phyloP scores from a whole-genome alignment of 2,329 filamentous ascomycete genomes.

The Podosphaera leucotricha region DNA sequence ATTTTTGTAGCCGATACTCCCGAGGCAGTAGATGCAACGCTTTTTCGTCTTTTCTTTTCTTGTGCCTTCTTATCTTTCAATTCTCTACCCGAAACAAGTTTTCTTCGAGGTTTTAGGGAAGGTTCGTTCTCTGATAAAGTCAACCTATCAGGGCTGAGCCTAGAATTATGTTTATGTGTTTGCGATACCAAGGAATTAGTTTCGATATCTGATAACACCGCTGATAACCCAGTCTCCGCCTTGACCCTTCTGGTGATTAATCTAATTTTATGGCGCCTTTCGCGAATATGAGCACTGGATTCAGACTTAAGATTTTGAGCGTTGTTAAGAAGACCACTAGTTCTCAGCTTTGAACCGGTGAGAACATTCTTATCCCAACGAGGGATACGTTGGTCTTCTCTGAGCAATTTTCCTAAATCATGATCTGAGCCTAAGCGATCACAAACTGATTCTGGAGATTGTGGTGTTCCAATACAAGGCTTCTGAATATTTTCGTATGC shows the following conservation, averaged over 20 bases:
- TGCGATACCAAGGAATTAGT: slow-evolving; percentile 15
- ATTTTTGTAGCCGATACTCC: slow-evolving; percentile 27
- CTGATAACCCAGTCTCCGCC: slow-evolving; percentile 21
- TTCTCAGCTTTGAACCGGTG: slow-evolving; percentile 8
- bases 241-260: slow-evolving; percentile 28
- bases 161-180: slow-evolving; percentile 28
- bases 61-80: slow-evolving; percentile 32
- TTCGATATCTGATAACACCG: slow-evolving; percentile 11
- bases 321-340: slow-evolving; percentile 7
- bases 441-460: slow-evolving; percentile 23
- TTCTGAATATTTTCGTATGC: slow-evolving; percentile 31
- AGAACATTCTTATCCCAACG: slow-evolving; percentile 10
- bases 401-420: slow-evolving; percentile 7
- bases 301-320: slow-evolving; percentile 4
- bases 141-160: slow-evolving; percentile 29
- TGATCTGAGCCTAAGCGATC: slow-evolving; percentile 17
- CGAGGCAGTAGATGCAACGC: slow-evolving; percentile 28
- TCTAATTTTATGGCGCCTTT: slow-evolving; percentile 7
- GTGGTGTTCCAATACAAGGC: slow-evolving; percentile 21
- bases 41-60: slow-evolving; percentile 27
- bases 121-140: slow-evolving; percentile 24
- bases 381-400: slow-evolving; percentile 9
- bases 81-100: slow-evolving; percentile 39
- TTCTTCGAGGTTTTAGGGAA: slow-evolving; percentile 32
- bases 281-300: slow-evolving; percentile 8